phyloP scores from a whole-genome alignment of 257 asterid genomes.

The Forsythia viridissima region DNA sequence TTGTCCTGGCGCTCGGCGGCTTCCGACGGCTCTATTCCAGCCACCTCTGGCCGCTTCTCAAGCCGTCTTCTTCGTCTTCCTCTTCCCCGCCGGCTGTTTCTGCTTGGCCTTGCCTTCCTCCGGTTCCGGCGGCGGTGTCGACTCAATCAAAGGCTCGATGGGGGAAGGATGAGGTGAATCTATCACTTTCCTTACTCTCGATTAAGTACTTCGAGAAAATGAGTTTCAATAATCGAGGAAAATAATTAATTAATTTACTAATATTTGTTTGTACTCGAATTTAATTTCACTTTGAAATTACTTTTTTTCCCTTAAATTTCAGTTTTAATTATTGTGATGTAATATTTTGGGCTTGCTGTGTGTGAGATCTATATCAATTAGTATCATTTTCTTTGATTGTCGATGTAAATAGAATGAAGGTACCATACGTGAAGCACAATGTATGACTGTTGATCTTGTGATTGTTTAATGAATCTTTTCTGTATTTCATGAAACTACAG shows the following conservation, averaged over 20 bases:
- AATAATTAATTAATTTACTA: conserved; percentile 15
- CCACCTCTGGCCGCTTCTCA: conserved; percentile 80
- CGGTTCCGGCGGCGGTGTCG: conserved; percentile 36
- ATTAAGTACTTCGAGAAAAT: conserved; percentile 88
- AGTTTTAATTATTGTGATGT: conserved; percentile 19
- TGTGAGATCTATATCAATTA: conserved; percentile 23
- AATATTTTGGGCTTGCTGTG: conserved; percentile 17
- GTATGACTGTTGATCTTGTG: background rate
- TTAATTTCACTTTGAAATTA: background rate
- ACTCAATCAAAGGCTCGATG: conserved; percentile 62
- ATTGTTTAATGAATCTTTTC: background rate
- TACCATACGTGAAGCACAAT: background rate
- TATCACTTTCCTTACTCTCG: conserved; percentile 83
- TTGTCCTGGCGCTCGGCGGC: conserved; percentile 89
- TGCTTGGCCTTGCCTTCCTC: conserved; percentile 69
- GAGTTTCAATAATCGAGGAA: conserved; percentile 59
- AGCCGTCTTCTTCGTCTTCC: conserved; percentile 50
- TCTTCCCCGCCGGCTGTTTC: conserved; percentile 40
- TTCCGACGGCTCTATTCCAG: conserved; percentile 84
- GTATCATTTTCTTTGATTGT: background rate
- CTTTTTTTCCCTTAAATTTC: no score
- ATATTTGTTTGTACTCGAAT: conserved; percentile 10
- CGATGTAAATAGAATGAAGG: background rate
- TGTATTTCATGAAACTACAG: background rate
- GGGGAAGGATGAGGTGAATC: conserved; percentile 97